Base-by-base conservation (phyloP, 257 asterid genomes). In the Rhazya stricta region DNA sequence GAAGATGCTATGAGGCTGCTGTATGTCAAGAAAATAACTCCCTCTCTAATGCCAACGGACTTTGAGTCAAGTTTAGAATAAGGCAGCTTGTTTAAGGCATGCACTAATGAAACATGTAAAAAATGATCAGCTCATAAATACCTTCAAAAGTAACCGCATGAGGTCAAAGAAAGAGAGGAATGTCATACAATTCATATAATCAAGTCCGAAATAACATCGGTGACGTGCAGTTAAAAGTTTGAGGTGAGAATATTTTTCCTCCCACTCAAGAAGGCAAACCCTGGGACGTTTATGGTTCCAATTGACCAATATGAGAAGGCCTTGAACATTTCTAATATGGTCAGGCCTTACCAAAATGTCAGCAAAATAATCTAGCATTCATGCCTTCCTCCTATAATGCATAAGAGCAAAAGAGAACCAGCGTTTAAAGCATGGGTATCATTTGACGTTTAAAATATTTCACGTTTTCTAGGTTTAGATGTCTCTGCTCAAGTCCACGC, bases 1-100 rank as follows among this genome's bases (percentile, higher is more conserved):
- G 99, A 91, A 80, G 99, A 95, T 73, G 99, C 97, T 81, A 95
- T 95, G 80, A 95, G 94, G 86, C 99, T 95, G 86, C 92, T 95
- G 83, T 95, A 95, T 41, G 99, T 95, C 89, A 85, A 85, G 92
- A 92, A 92, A 79, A 95, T 84, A 82, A 95, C 97, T 78, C 99
- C 99, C 80, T 88, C 99, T 83, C 77, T 91, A 50, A 95, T 51
- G 82, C 96, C 96, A 78, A 89, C 92, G 48, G 90, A 78, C 88
- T 89, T 91, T 13, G 98, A 91, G 81, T 91, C 99, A 76, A 95
- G 97, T 88, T 95, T 95, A 77, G 98, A 86, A 81, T 95, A 95
- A 77, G 99, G 91, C 78, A 95, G 98, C 91, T 95, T 95, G 93
- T 95, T 95, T 85, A 95, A 83, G 75, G 99, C 90, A 87, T 92